Conservation (phyloP, 345 rosid species). For the Camelina laxa region DNA sequence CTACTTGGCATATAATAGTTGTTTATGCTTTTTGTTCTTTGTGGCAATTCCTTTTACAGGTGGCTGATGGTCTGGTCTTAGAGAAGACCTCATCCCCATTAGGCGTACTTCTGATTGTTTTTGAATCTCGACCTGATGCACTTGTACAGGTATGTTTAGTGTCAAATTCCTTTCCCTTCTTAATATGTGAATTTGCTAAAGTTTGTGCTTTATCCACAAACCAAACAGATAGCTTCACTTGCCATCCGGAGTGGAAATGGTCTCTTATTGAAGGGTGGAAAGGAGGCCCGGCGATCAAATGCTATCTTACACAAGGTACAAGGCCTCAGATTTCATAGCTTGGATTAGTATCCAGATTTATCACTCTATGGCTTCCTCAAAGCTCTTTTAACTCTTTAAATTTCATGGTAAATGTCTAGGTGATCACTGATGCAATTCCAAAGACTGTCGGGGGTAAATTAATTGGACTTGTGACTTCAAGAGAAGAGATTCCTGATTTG, state of each 20-base stretch:
- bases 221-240: constrained; percentile 87
- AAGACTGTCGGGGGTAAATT: constrained; percentile 74
- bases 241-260: constrained; percentile 98
- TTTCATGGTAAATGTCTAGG: constrained; percentile 49
- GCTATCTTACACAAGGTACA: constrained; percentile 91
- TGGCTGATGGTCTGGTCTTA: constrained; percentile 89
- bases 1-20: constrained; percentile 5
- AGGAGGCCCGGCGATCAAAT: constrained; percentile 92
- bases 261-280: constrained; percentile 93
- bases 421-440: constrained; percentile 91
- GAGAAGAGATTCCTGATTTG: constrained; percentile 97
- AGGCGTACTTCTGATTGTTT: constrained; percentile 95
- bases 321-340: constrained; percentile 5
- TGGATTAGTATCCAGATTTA: constrained; percentile 6
- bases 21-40: constrained; percentile 31
- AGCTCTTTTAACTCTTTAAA: not conserved
- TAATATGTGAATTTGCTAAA: constrained; percentile 12
- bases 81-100: constrained; percentile 97
- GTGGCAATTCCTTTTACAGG: constrained; percentile 52
- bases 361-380: constrained; percentile 22
- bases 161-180: not conserved
- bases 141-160: constrained; percentile 77
- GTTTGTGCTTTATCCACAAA: constrained; percentile 26
- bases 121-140: constrained; percentile 98
- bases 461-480: constrained; percentile 90